Conservation (phyloP, 2,329 filamentous ascomycete genomes). For the Monosporascus sp. region DNA sequence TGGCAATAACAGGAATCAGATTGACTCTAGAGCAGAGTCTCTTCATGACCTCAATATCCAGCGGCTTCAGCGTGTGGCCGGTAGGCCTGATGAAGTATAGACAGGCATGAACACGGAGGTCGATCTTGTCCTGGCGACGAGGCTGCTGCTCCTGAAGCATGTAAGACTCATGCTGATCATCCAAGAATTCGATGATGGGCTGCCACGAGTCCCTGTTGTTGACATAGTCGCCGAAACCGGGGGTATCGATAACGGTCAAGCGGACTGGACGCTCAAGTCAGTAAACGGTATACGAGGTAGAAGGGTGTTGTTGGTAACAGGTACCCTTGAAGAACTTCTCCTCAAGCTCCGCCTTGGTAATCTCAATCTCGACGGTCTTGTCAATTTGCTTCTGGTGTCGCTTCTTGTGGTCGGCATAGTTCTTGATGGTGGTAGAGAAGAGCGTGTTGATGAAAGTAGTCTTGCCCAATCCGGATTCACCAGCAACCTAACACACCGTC, state of each 20-base stretch:
- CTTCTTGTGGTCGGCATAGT: slow-evolving; percentile 99
- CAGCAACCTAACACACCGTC: slow-evolving; percentile 66
- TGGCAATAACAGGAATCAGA: slow-evolving; percentile 95
- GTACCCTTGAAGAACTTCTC: slow-evolving; percentile 99
- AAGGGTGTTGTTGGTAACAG: neutral
- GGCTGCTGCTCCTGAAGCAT: slow-evolving; percentile 99
- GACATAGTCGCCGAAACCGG: slow-evolving; percentile 98
- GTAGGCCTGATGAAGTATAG: slow-evolving; percentile 99
- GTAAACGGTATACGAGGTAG: slow-evolving; percentile 11
- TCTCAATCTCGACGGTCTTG: slow-evolving; percentile 99
- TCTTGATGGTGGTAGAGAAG: slow-evolving; percentile 99
- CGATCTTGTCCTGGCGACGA: slow-evolving; percentile 96
- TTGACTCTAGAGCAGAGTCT: slow-evolving; percentile 96
- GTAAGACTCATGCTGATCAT: slow-evolving; percentile 99
- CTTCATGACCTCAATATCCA: slow-evolving; percentile 99
- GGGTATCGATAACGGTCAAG: slow-evolving; percentile 97
- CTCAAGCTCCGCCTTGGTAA: slow-evolving; percentile 98
- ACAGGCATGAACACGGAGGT: slow-evolving; percentile 96
- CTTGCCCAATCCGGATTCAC: slow-evolving; percentile 97
- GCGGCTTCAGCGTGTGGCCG: slow-evolving; percentile 94
- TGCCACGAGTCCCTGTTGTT: slow-evolving; percentile 99
- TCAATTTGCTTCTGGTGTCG: slow-evolving; percentile 99
- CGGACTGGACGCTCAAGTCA: slow-evolving; percentile 59
- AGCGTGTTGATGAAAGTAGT: slow-evolving; percentile 99
- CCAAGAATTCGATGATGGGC: slow-evolving; percentile 99